phyloP scores from a whole-genome alignment of 352 stramenopile genomes.

The Globisporangium polare region DNA sequence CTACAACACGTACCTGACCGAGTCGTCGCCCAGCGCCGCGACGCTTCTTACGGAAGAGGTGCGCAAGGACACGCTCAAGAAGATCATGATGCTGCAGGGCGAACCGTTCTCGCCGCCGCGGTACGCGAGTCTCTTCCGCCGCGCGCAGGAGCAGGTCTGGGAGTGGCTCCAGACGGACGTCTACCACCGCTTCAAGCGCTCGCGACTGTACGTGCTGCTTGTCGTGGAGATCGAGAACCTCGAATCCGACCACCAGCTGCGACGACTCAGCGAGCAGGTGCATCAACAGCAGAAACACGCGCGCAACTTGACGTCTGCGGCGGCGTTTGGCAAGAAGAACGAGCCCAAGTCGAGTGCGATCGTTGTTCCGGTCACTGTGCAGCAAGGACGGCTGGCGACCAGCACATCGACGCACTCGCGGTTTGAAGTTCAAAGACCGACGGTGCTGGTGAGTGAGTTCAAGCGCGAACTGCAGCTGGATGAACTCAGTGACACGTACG shows the following conservation, averaged over 20 bases:
- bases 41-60: slow-evolving; percentile 43
- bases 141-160: slow-evolving; percentile 67
- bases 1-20: slow-evolving; percentile 64
- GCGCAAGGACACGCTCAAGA: slow-evolving; percentile 55
- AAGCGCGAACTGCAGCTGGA: slow-evolving; percentile 13
- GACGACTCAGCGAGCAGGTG: slow-evolving; percentile 62
- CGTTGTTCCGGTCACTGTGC: slow-evolving; percentile 18
- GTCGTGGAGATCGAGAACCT: slow-evolving; percentile 72
- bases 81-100: slow-evolving; percentile 66
- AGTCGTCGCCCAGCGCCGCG: slow-evolving; percentile 25
- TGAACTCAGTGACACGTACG: slow-evolving; percentile 9
- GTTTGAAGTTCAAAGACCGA: neutral
- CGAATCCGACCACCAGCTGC: slow-evolving; percentile 55
- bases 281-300: slow-evolving; percentile 32
- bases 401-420: neutral
- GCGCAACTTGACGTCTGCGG: slow-evolving; percentile 5
- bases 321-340: slow-evolving; percentile 6
- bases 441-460: neutral
- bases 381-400: neutral
- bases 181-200: slow-evolving; percentile 60
- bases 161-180: slow-evolving; percentile 60
- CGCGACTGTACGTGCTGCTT: slow-evolving; percentile 57
- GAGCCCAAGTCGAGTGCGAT: slow-evolving; percentile 32
- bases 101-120: slow-evolving; percentile 69
- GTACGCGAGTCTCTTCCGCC: slow-evolving; percentile 68